Base-by-base conservation (phyloP, 2,329 filamentous ascomycete species). In the Aureobasidium sp. region DNA sequence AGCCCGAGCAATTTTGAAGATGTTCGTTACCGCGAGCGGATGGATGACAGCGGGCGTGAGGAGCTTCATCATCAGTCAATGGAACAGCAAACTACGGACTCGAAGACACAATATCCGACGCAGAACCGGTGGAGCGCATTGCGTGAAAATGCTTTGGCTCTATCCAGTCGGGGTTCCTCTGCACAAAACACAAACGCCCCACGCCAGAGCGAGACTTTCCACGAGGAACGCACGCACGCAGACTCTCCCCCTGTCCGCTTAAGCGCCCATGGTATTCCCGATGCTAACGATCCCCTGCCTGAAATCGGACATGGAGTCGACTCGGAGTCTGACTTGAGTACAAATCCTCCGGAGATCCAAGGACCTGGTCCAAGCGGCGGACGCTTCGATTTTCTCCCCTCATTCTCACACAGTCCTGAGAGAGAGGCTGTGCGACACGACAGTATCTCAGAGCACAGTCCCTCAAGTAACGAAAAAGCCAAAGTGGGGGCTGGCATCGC, bases 301-400 rank as follows among this genome's bases (percentile, higher is more conserved):
- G 91, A 92, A 70, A 86, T 89, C 69, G 90, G 88, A 4, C 88
- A 90, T 66, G 80, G 78, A 49, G 72, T 81, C 22, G 82, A 84
- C 62, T 75, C 78, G 44, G 77, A 79, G 57, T 82, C 79, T 25
- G 91, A 95, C 64, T 82, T 90, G 17, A 87, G 85, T 49, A 96
- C 91, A 20, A 95, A 95, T 70, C 91, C 91, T 2, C 48, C 42
- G 22, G 61, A 47, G 67, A 67, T 51, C 67, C 70, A 36, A 61
- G 69, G 62, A 20, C 47, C 45, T 25, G 52, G 61, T 2, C 27
- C 9, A 34, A 36, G 27, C 20, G 52, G 57, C 31, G 49, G 20
- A 22, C 61, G 17, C 11, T 51, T 60, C 36, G 11, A 31, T 4
- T 60, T 60, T 12, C 31, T 48, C 5, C 22, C 22, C 15, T 39